Evolutionary conservation across 2,329 filamentous ascomycete genomes (phyloP), one percentile per base, ranked within the genome.

Genomic region (Albifimbria verrucaria): DNA sequence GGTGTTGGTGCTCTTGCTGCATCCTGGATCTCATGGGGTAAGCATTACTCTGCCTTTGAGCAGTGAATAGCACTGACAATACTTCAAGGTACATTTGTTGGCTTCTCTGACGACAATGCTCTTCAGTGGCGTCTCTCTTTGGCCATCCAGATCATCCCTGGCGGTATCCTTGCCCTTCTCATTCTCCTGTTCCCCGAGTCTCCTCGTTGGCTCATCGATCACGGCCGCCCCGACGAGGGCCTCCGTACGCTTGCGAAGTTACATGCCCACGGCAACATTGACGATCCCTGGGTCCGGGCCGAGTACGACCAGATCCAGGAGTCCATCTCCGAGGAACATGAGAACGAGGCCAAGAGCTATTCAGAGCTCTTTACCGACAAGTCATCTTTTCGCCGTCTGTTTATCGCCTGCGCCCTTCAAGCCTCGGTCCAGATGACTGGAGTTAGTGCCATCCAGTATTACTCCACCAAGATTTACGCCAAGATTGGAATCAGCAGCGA

Each of bases 361-460:
- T 57, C 67, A 6, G 88, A 92, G 62, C 77, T 92, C 0, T 89
- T 91, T 70, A 83, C 70, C 9, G 66, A 70, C 60, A 69, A 65
- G 28, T 84, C 86, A 1, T 85, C 80, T 32, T 89, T 91, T 76
- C 85, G 88, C 25, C 82, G 89, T 17, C 76, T 92, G 6, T 85
- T 91, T 65, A 75, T 92, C 10, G 86, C 85, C 28, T 83, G 80
- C 60, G 78, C 87, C 1, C 72, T 91, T 1, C 89, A 92, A 66
- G 88, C 85, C 0, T 83, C 82, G 0, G 77, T 86, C 3, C 89
- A 92, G 66, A 90, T 92, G 86, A 92, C 88, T 0, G 89, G 88
- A 58, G 86, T 88, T 0, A 82, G 78, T 2, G 85, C 86, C 1
- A 90, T 91, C 58, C 88, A 92, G 65, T 92, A 91, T 69, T 91